Base-by-base conservation (phyloP, 2,329 filamentous ascomycete species). In the Tolypocladium tundrense region DNA sequence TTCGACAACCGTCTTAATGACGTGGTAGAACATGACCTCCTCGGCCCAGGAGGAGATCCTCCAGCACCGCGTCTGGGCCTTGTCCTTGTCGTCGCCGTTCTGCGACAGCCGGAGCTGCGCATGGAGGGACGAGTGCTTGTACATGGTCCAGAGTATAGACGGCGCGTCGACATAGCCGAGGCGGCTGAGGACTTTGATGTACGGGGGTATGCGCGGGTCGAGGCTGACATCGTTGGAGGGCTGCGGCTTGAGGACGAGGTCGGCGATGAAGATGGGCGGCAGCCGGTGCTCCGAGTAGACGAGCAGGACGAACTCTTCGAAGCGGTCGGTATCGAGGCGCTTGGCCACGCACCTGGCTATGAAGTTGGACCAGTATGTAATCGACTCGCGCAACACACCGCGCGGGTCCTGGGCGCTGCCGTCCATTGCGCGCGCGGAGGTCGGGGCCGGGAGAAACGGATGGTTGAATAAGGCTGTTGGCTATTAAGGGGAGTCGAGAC, bases 1-100 rank as follows among this genome's bases (percentile, higher is more conserved):
- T 53, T 81, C 75, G 1, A 79, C 88, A 55, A 97, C 91, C 0
- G 87, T 88, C 73, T 95, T 96, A 2, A 91, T 90, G 55, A 99
- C 91, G 4, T 92, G 86, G 71, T 96, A 95, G 67, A 97, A 88
- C 73, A 97, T 90, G 55, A 94, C 87, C 74, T 97, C 96, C 70
- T 99, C 94, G 0, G 88, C 71, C 60, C 75, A 75, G 61, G 82
- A 85, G 1, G 83, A 86, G 68, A 72, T 81, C 55, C 70, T 74
- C 83, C 84, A 87, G 60, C 78, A 70, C 37, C 68, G 59, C 1
- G 60, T 54, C 57, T 64, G 64, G 4, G 60, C 60, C 27, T 67
- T 65, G 8, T 65, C 63, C 19, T 62, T 61, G 21, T 61, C 43
- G n/a, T 54, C 43, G 9, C 40, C 48, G 48, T 37, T 55, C 39